These are phyloP conservation scores for Globisporangium nagaii DNA, from an alignment of 352 stramenopile genomes.

Conservation along the genomic window DNA sequence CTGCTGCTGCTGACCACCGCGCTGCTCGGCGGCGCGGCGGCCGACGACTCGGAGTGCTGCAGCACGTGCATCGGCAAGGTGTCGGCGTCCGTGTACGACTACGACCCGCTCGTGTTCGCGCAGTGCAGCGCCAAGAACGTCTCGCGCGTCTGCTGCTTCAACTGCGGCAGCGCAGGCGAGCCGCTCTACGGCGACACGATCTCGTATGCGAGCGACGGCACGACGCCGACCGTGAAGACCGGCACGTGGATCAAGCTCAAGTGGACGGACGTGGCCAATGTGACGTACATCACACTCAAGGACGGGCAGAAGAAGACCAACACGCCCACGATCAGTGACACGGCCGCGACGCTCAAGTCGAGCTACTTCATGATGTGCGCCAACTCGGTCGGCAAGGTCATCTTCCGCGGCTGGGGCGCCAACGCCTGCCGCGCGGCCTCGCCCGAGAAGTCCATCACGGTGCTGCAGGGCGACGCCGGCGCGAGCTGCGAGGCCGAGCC, in stretches of 20 bases:
- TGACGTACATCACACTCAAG: constrained; percentile 68
- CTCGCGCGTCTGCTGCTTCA: constrained; percentile 57
- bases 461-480: constrained; percentile 13
- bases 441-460: constrained; percentile 36
- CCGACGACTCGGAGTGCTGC: constrained; percentile 29
- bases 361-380: constrained; percentile 65
- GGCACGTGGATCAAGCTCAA: constrained; percentile 58
- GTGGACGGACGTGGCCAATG: constrained; percentile 41
- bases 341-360: constrained; percentile 25
- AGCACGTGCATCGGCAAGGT: constrained; percentile 66
- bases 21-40: not conserved
- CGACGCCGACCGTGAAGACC: constrained; percentile 40
- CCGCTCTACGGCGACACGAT: constrained; percentile 14
- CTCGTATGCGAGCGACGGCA: constrained; percentile 29
- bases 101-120: constrained; percentile 56
- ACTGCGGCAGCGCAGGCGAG: constrained; percentile 39
- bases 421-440: constrained; percentile 49
- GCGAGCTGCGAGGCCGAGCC: constrained; percentile 10
- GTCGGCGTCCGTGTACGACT: constrained; percentile 37
- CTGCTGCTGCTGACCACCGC: not conserved
- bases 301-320: constrained; percentile 59
- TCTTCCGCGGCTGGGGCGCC: constrained; percentile 57
- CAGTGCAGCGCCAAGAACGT: constrained; percentile 32
- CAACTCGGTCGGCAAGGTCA: constrained; percentile 40
- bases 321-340: constrained; percentile 27